phyloP scores from a whole-genome alignment of 805 yeast species.

The Pichia ethanolica region DNA sequence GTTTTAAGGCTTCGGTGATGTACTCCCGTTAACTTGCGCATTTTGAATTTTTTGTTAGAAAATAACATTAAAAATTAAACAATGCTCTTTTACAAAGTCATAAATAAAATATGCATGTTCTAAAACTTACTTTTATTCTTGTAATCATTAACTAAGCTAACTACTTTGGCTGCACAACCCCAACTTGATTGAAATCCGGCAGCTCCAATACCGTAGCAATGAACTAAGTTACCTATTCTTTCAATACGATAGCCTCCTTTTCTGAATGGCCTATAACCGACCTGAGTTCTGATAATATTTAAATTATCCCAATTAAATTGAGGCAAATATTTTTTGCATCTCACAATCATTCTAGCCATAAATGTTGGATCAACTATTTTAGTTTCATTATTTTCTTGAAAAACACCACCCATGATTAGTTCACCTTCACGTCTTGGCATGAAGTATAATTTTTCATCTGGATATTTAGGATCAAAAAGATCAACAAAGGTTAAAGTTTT shows the following conservation, averaged over 20 bases:
- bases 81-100: no score
- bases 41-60: no score
- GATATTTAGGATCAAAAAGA: slow-evolving; percentile 9
- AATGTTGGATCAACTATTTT: slow-evolving; percentile 34
- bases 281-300: slow-evolving; percentile 43
- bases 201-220: slow-evolving; percentile 43
- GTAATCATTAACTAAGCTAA: not conserved
- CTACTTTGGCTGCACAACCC: slow-evolving; percentile 53
- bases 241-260: slow-evolving; percentile 52
- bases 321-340: slow-evolving; percentile 38
- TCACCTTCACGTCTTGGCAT: slow-evolving; percentile 77
- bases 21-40: no score
- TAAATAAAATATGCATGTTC: no score
- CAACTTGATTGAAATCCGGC: slow-evolving; percentile 44
- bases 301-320: slow-evolving; percentile 30
- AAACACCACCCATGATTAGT: slow-evolving; percentile 53
- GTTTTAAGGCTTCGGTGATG: no score
- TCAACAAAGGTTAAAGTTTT: slow-evolving; percentile 27
- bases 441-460: slow-evolving; percentile 45
- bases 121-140: not conserved
- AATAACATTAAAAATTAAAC: no score
- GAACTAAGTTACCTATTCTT: slow-evolving; percentile 41
- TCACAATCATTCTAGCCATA: slow-evolving; percentile 37
- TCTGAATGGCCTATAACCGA: slow-evolving; percentile 65
- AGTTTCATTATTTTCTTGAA: slow-evolving; percentile 17